Conservation (phyloP, 1,284 basidiomycete genomes). For the Agroathelia rolfsii region DNA sequence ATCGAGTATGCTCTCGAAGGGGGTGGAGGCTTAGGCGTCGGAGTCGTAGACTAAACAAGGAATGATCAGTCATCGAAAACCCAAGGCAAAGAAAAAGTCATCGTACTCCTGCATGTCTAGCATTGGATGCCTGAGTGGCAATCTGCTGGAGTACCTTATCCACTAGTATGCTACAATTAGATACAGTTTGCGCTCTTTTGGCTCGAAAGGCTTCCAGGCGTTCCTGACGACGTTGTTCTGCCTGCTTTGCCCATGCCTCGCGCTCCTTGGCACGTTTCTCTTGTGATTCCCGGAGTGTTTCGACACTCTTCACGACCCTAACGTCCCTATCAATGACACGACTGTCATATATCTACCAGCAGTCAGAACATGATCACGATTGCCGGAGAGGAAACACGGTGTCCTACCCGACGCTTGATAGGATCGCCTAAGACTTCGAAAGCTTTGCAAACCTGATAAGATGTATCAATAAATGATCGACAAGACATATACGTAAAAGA, state of each 20-base stretch:
- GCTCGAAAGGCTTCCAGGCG: conserved; percentile 29
- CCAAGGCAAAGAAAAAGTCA: conserved; percentile 24
- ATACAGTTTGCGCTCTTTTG: conserved; percentile 20
- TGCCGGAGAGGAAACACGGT: conserved; percentile 1
- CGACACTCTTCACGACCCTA: conserved; percentile 45
- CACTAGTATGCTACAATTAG: too few relatives aligned
- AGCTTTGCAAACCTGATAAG: conserved; percentile 43
- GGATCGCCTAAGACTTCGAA: conserved; percentile 47
- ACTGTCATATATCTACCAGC: conserved; percentile 3
- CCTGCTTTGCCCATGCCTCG: conserved; percentile 47
- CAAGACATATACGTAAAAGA: conserved; percentile 21
- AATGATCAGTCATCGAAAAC: too few relatives aligned
- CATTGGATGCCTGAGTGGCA: conserved; percentile 17
- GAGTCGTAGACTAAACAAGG: too few relatives aligned
- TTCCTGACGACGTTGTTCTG: conserved; percentile 34
- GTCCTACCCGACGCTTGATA: conserved; percentile 45
- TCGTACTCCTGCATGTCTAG: conserved; percentile 26
- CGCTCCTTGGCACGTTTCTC: conserved; percentile 43
- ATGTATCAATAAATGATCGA: conserved; percentile 4
- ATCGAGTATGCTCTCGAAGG: too few relatives aligned
- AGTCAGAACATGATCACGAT: too few relatives aligned
- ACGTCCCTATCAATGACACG: conserved; percentile 4
- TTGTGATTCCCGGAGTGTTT: conserved; percentile 31
- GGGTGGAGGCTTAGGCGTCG: conserved; percentile 24
- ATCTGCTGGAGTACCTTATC: conserved; percentile 22